Evolutionary conservation across 2,329 filamentous ascomycete species (phyloP).

Genomic region (Scedosporium dehoogii): DNA sequence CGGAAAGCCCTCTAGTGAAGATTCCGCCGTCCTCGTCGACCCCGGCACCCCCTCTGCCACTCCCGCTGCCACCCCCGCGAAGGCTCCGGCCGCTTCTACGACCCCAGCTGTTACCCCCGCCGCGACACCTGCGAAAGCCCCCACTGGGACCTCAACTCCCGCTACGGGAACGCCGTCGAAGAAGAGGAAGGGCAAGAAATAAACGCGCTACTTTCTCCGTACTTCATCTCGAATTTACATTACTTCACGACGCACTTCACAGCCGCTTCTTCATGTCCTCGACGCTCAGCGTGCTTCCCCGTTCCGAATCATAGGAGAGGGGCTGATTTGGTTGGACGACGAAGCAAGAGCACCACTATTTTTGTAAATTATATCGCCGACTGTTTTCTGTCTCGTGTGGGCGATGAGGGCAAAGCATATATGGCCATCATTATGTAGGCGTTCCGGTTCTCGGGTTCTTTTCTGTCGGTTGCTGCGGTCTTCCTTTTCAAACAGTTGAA

Average conservation of each 20-base stretch:
- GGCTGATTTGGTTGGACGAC: background rate
- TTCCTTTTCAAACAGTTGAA: background rate
- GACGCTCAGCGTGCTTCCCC: background rate
- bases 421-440: background rate
- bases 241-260: background rate
- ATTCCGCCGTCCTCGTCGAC: conserved; percentile 64
- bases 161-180: conserved; percentile 28
- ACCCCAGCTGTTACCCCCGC: background rate
- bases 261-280: background rate
- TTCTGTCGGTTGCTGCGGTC: background rate
- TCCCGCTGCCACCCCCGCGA: conserved; percentile 19
- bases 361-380: conserved; percentile 10
- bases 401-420: background rate
- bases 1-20: conserved; percentile 18
- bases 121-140: background rate
- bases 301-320: background rate
- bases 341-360: conserved; percentile 6
- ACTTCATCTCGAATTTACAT: background rate
- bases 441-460: conserved; percentile 1
- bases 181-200: conserved; percentile 39
- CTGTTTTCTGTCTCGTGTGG: conserved; percentile 1
- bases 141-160: conserved; percentile 13
- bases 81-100: conserved; percentile 8
- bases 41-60: conserved; percentile 16
- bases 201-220: background rate